Base-by-base conservation (phyloP, 306 rosid genomes). In the Alnus glutinosa region DNA sequence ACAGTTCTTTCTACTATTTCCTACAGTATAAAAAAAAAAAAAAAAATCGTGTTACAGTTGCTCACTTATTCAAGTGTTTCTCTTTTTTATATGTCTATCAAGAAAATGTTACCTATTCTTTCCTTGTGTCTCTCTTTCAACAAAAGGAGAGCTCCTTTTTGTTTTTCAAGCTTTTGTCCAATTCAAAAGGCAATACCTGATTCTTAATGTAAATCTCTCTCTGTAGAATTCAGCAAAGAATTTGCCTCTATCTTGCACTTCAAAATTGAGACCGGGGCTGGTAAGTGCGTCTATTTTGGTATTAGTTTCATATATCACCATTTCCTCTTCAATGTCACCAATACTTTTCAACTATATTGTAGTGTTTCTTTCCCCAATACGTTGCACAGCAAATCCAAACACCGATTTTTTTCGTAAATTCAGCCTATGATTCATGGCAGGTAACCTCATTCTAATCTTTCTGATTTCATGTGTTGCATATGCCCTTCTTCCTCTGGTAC, bases 341-440 rank as follows among this genome's bases (percentile, higher is more conserved):
- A 80, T 66, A 14, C 57, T 75, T 86, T 14, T 61, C 39, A 70
- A 72, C 72, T 58, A 70, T 74, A 50, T 77, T 89, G 89, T 59
- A 95, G 99, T 95, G 99, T 82, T 93, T 95, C 86, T 95, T 95
- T 82, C 99, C 98, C 7, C 96, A 95, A 84, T 75, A 92, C 79
- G 71, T 88, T 77, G 90, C 63, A 51, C 84, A 88, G 62, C 86
- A 86, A 61, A 91, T 95, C 80, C 78, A 32, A 19, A 92, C 98
- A 39, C 97, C 96, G 37, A 83, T 92, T 74, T 95, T 95, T 85
- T 82, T 89, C 55, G 89, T 95, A 42, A 92, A 91, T 73, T 92
- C 98, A 55, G 98, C 98, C 70, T 95, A 95, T 55, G 98, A 95
- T 86, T 91, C 98, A 64, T 95, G 98, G 97, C 99, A 95, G 99